A percentile compares a stretch with the other conserved stretches of the same genome.
Conservation (phyloP, 1,139 yeast genomes). For the Nakaseomyces uthaithaninus region DNA sequence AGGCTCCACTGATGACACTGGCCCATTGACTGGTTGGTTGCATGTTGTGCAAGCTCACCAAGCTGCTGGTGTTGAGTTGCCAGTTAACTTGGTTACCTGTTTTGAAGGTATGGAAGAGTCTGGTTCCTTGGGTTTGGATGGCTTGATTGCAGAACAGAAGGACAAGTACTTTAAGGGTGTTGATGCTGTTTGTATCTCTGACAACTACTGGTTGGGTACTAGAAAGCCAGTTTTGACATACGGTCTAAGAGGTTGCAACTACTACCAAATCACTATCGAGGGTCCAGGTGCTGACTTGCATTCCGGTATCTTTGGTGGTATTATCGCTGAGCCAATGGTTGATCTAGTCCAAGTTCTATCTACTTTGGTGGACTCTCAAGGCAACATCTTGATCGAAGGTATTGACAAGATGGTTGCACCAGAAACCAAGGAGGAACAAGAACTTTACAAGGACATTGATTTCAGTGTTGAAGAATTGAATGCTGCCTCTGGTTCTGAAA, state of each 20-base stretch:
- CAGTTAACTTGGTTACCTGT: conserved; percentile 85
- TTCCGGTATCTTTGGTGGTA: conserved; percentile 96
- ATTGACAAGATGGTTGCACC: conserved; percentile 92
- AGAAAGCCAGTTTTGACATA: conserved; percentile 93
- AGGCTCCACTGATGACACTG: conserved; percentile 96
- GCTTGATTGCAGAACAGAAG: conserved; percentile 72
- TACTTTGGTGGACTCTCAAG: conserved; percentile 68
- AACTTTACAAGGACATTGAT: conserved; percentile 76
- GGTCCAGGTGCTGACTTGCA: conserved; percentile 98
- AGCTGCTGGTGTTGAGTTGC: conserved; percentile 76
- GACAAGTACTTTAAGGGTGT: conserved; percentile 71
- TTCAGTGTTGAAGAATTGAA: conserved; percentile 79
- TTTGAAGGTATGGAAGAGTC: conserved; percentile 99
- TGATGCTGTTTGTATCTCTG: conserved; percentile 92
- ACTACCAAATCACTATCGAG: conserved; percentile 69
- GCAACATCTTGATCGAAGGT: conserved; percentile 82
- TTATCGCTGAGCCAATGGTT: conserved; percentile 95
- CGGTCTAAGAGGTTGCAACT: conserved; percentile 94
- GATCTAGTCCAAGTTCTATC: conserved; percentile 75
- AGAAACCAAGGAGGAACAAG: conserved; percentile 68
- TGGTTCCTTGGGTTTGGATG: conserved; percentile 89
- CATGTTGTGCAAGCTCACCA: conserved; percentile 86
- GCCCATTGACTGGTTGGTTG: conserved; percentile 97
- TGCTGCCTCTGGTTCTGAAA: conserved; percentile 79
- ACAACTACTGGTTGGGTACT: conserved; percentile 98